Conservation (phyloP, 1,284 basidiomycete genomes). For the Pascua sp. region DNA sequence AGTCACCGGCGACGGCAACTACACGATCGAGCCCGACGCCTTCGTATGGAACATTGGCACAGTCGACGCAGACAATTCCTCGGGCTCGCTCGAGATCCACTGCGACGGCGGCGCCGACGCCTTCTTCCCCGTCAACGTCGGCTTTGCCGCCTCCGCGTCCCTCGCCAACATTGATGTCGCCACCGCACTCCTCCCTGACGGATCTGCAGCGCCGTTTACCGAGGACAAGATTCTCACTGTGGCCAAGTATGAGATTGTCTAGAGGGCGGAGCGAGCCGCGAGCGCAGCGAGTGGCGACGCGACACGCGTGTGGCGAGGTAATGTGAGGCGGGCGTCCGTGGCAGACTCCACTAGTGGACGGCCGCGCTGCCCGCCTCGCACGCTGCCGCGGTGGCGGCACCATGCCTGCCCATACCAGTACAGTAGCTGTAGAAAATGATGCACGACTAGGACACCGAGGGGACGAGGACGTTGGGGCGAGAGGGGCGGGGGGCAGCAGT, state of each 20-base stretch:
- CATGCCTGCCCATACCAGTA: too few species aligned
- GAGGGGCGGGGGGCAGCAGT: too few species aligned
- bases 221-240: conserved; percentile 69
- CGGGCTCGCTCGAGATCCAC: conserved; percentile 83
- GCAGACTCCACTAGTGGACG: not conserved
- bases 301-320: not conserved
- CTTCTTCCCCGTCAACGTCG: conserved; percentile 89
- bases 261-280: conserved; percentile 5
- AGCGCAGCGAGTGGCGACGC: too few species aligned
- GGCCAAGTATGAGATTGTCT: conserved; percentile 62
- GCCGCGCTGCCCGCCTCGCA: not conserved
- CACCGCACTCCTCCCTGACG: conserved; percentile 58
- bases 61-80: conserved; percentile 55
- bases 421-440: too few species aligned
- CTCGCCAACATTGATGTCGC: conserved; percentile 65
- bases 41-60: conserved; percentile 74
- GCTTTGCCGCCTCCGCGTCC: conserved; percentile 74
- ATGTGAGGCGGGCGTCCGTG: too few species aligned
- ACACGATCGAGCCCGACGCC: conserved; percentile 76
- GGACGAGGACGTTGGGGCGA: too few species aligned
- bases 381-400: not conserved
- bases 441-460: too few species aligned
- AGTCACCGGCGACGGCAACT: conserved; percentile 69
- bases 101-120: conserved; percentile 73
- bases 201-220: conserved; percentile 65